Evolutionary conservation across 1,139 yeast genomes (phyloP).

Genomic region (Spencermartinsiella ligniputridi): DNA sequence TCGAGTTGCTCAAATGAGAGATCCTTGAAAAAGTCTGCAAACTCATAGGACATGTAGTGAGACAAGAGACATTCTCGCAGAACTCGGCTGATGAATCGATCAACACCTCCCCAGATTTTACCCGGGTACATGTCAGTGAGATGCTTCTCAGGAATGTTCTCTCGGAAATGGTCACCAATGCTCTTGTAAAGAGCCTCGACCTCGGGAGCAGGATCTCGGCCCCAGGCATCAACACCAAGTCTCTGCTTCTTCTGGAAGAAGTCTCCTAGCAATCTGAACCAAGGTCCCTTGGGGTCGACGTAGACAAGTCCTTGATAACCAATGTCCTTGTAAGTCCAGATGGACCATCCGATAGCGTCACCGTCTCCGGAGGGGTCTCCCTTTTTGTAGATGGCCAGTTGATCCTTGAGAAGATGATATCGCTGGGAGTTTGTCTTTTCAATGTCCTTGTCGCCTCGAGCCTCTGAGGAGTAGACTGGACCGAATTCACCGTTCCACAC

Average conservation of each 20-base stretch:
- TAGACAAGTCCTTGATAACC: constrained; percentile 47
- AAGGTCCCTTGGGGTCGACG: constrained; percentile 41
- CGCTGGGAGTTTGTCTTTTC: constrained; percentile 39
- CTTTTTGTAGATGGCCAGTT: constrained; percentile 38
- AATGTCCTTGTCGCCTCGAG: constrained; percentile 40
- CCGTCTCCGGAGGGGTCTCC: constrained; percentile 47
- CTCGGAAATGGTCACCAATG: constrained; percentile 37
- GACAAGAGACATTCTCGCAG: constrained; percentile 41
- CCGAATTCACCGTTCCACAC: constrained; percentile 53
- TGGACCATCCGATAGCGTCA: constrained; percentile 45
- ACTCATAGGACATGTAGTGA: constrained; percentile 42
- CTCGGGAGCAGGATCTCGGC: constrained; percentile 41
- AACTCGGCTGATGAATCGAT: constrained; percentile 37
- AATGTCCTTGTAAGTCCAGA: constrained; percentile 49
- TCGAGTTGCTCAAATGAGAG: constrained; percentile 42
- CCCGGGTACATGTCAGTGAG: constrained; percentile 38
- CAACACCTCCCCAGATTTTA: constrained; percentile 8
- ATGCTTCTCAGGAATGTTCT: constrained; percentile 37
- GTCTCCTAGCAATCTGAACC: constrained; percentile 40
- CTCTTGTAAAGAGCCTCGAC: constrained; percentile 35
- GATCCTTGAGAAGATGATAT: constrained; percentile 42
- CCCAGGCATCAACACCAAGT: constrained; percentile 47
- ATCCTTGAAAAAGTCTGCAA: constrained; percentile 40
- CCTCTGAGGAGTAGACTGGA: constrained; percentile 44
- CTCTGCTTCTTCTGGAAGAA: constrained; percentile 41